Base-by-base conservation (phyloP, 805 yeast genomes). In the Yarrowia deformans region DNA sequence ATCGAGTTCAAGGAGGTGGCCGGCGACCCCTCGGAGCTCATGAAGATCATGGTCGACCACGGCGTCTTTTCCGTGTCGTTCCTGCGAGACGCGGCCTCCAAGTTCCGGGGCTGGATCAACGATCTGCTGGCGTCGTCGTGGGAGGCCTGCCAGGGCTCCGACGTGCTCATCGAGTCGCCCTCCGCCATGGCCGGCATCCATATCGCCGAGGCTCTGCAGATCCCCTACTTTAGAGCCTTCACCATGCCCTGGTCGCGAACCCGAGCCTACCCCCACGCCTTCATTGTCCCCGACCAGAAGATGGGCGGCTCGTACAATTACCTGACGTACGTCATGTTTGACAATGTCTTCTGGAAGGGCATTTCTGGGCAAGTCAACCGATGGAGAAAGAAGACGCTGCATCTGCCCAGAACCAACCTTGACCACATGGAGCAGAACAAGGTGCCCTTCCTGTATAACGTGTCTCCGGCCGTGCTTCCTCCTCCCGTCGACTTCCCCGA, bases 231-330 rank as follows among this genome's bases (percentile, higher is more conserved):
- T 81, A 83, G 98, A 74, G 98, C 98, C 0, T 94, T 94, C 76
- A 94, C 98, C 0, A 94, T 94, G 98, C 98, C 98, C 0, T 94
- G 98, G 98, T 91, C 98, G 0, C 81, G 97, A 71, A 93, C 98
- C 0, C 83, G 97, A 73, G 97, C 97, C 0, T 94, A 94, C 76
- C 98, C 98, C 0, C 98, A 94, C 81, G 98, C 98, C 0, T 93
- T 94, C 72, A 87, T 93, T 76, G 97, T 91, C 8, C 97, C 98
- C 0, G 97, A 93, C 70, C 96, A 91, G 78, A 91, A 90, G 75
- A 85, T 90, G 77, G 97, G 97, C 12, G 97, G 98, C 2, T 89
- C 93, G 10, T 94, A 94, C 79, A 94, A 94, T 76, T 91, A 91
- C 75, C 82, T 94, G 80, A 93, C 98, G 0, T 97, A 94, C 79